Percentiles rank a stretch among this genome's conserved stretches.
These are phyloP conservation scores for Fraxinus angustifolia DNA, from an alignment of 305 asterid species.

Conservation along the genomic window DNA sequence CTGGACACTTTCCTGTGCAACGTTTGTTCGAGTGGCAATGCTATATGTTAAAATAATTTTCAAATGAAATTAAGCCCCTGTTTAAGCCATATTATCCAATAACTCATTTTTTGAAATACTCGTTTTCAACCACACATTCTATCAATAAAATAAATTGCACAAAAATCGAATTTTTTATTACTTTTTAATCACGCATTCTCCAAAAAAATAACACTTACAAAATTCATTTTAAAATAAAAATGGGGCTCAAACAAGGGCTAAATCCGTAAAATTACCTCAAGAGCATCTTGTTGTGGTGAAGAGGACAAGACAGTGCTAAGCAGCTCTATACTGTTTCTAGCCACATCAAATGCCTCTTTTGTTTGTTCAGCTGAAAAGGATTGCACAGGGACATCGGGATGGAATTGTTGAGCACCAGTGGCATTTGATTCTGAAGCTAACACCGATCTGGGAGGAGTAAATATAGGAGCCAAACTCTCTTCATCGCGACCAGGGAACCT, in stretches of 20 bases:
- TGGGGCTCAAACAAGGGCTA: neutral
- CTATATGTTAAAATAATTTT: neutral
- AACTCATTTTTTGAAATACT: neutral
- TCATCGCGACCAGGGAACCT: conserved; percentile 94
- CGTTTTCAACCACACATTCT: neutral
- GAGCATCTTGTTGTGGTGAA: conserved; percentile 95
- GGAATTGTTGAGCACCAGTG: conserved; percentile 48
- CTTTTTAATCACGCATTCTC: neutral
- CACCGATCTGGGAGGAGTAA: conserved; percentile 87
- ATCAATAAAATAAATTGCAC: neutral
- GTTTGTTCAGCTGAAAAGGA: conserved; percentile 77
- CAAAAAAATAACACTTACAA: neutral
- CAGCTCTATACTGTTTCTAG: conserved; percentile 92
- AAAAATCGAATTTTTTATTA: neutral
- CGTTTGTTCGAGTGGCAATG: neutral
- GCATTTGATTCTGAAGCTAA: conserved; percentile 48
- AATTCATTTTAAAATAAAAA: neutral
- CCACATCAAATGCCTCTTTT: conserved; percentile 95
- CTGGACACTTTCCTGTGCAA: neutral
- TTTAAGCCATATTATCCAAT: neutral
- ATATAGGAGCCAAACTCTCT: conserved; percentile 92
- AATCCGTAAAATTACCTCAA: conserved; percentile 52
- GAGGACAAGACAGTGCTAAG: conserved; percentile 88
- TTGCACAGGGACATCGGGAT: conserved; percentile 54
- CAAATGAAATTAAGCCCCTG: neutral